Evolutionary conservation across 306 rosid genomes (phyloP), one percentile per base, ranked within the genome.

Genomic region (Lithocarpus polystachyus): DNA sequence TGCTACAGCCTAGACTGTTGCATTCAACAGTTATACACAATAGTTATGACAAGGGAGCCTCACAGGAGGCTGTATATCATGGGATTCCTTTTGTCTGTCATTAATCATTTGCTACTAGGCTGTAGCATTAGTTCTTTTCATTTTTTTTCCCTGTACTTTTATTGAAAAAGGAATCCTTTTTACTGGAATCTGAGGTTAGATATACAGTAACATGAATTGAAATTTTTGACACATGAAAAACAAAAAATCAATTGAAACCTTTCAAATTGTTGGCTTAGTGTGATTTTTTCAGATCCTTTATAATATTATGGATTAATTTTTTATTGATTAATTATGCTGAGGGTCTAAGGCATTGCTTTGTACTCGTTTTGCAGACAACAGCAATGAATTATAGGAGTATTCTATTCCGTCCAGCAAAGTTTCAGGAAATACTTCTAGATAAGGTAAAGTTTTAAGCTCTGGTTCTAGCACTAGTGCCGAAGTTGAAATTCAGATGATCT

Each of bases 341-440:
- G 43, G 5, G 35, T 73, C 40, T 78, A 17, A 68, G 53, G 62
- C 75, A 6, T 56, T 45, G 29, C 54, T 67, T 22, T 24, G 19
- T 11, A 19, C 53, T 71, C 60, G 20, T 65, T 77, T 5, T 81
- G 83, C 89, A 91, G 98, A 85, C 83, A 37, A 80, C 91, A 52
- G 71, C 81, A 40, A 74, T 61, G 48, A 93, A 91, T 74, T 93
- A 76, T 83, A 87, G 68, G 20, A 81, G 61, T 71, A 86, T 93
- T 56, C 72, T 5, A 54, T 24, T 89, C 68, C 87, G 79, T 59
- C 97, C 98, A 6, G 82, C 40, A 13, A 31, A 76, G 71, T 93
- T 92, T 82, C 91, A 88, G 80, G 98, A 95, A 37, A 85, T 95
- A 76, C 92, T 95, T 54, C 88, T 95, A 53, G 99, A 95, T 73